A percentile compares a stretch with the other conserved stretches of the same genome.
Evolutionary conservation across 129 eudicot species (phyloP).

Genomic region (Arctium lappa): DNA sequence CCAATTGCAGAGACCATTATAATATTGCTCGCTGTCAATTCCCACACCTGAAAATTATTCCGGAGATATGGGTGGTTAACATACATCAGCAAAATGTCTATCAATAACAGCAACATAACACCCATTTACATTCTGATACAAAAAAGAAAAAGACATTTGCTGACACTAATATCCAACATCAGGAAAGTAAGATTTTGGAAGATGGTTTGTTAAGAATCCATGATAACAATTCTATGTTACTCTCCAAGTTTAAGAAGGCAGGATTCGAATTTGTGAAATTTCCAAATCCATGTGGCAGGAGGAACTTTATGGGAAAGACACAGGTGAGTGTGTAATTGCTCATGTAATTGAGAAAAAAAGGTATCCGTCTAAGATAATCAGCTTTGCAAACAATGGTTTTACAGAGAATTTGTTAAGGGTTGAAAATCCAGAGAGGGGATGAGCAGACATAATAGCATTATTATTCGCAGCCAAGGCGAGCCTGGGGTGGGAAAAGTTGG

Average conservation of each 20-base stretch:
- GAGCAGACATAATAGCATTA: no score
- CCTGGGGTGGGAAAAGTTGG: no score
- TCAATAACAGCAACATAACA: background rate
- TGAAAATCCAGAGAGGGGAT: no score
- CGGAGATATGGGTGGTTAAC: background rate
- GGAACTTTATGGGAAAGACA: no score
- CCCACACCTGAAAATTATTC: conserved; percentile 55
- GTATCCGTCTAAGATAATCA: no score
- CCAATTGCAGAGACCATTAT: conserved; percentile 89
- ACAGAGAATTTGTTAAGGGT: no score
- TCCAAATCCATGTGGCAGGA: no score
- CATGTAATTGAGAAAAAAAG: no score
- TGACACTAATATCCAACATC: background rate
- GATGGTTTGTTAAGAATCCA: background rate
- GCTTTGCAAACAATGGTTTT: no score
- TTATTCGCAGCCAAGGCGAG: no score
- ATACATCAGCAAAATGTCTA: background rate
- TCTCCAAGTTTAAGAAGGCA: background rate
- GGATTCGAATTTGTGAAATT: background rate
- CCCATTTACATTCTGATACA: background rate
- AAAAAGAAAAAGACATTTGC: background rate
- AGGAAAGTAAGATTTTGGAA: background rate
- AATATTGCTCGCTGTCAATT: conserved; percentile 74
- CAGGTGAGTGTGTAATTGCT: no score
- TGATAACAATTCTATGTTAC: background rate